Evolutionary conservation across 257 asterid species (phyloP), one percentile per base, ranked within the genome.

Genomic region (Cynanchum wilfordii): DNA sequence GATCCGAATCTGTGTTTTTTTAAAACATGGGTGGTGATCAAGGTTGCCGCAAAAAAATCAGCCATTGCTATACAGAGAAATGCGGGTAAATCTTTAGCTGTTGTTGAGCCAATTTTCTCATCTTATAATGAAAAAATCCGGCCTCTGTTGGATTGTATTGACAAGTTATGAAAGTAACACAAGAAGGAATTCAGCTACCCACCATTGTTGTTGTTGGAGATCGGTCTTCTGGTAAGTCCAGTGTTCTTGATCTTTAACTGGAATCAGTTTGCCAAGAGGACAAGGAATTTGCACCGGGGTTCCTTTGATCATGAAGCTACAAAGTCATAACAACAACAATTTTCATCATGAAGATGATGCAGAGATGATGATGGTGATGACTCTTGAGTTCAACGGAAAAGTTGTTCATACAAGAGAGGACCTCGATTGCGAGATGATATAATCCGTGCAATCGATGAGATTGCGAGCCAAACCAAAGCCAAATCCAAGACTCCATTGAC

Each of bases 181-280:
- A 76, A 60, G 79, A 76, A 51, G 79, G 79, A 0, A 69, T 76
- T 10, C 79, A 76, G 9, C 69, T 76, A 2, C 79, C 79, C 0
- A 76, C 79, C 2, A 76, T 76, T 70, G 71, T 76, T 20, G 79
- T 76, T 9, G 79, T 76, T 0, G 79, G 79, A 0, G 79, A 76
- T 51, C 79, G 70, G 56, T 76, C 79, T 10, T 76, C 75, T 0
- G 79, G 79, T 0, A 76, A 76, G 11, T 69, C 75, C 0, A 76
- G 79, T 40, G 75, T 76, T n/a, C 71, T 70, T 13, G 79, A 15
- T 75, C 79, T 0, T 42, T 75, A 0, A 74, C 74, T 1, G 79
- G 79, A 7, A 76, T 76, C 5, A 76, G 79, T 17, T 50, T 69
- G 12, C 79, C 79, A 0, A 69, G 79, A 62, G 79, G 79, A 0